A percentile compares a stretch with the other conserved stretches of the same genome.
Evolutionary conservation across 140 eudicot species (phyloP).

Genomic region (Stevia rebaudiana): DNA sequence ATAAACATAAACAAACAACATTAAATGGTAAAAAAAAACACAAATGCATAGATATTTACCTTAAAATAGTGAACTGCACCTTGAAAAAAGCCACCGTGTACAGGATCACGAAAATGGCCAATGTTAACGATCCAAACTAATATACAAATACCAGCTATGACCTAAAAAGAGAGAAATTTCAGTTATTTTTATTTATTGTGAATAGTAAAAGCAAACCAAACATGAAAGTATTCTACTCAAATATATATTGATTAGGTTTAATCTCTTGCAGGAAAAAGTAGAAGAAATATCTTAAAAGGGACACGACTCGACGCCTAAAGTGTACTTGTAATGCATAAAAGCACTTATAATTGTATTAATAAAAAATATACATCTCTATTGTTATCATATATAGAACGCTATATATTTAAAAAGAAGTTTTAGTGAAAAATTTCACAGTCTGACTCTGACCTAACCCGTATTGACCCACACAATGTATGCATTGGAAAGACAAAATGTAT

Average conservation of each 20-base stretch:
- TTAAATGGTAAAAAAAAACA: constrained; percentile 11
- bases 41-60: constrained; percentile 39
- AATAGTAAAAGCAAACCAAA: constrained; percentile 1
- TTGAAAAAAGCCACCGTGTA: constrained; percentile 88
- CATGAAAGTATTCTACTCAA: not conserved
- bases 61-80: constrained; percentile 98
- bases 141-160: constrained; percentile 94
- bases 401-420: not conserved
- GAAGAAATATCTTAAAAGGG: not conserved
- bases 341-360: not conserved
- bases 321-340: not conserved
- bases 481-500: not conserved
- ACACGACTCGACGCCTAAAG: not conserved
- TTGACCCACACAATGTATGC: not conserved
- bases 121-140: constrained; percentile 94
- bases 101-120: constrained; percentile 96
- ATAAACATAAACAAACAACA: not conserved
- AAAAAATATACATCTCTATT: not conserved
- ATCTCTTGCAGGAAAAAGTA: not conserved
- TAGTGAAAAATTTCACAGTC: not conserved
- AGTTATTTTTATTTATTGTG: not conserved
- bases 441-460: not conserved
- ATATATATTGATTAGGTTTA: not conserved
- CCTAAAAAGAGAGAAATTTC: constrained; percentile 39
- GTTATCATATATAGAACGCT: not conserved